Evolutionary conservation across 306 rosid genomes (phyloP).

Genomic region (Elaeagnus macrophylla): DNA sequence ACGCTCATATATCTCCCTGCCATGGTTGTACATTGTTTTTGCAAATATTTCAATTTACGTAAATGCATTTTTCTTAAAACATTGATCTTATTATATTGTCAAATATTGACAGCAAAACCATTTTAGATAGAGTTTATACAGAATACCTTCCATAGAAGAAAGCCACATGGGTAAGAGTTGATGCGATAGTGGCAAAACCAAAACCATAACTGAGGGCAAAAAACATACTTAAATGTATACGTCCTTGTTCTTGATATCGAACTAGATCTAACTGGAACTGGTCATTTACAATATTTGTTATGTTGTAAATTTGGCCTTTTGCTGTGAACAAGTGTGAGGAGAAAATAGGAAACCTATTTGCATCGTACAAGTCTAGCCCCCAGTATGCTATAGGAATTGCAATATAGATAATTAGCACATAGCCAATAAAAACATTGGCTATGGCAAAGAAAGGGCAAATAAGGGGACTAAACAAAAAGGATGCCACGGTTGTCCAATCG

Average conservation of each 20-base stretch:
- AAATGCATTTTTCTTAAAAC: too few relatives aligned
- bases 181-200: slow-evolving; percentile 66
- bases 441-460: slow-evolving; percentile 70
- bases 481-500: slow-evolving; percentile 61
- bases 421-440: slow-evolving; percentile 52
- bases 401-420: slow-evolving; percentile 30
- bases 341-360: slow-evolving; percentile 59
- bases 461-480: slow-evolving; percentile 72
- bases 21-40: not conserved
- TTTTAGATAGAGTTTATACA: not conserved
- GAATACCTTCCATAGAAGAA: slow-evolving; percentile 73
- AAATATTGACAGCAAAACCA: slow-evolving; percentile 3
- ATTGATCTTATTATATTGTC: too few relatives aligned
- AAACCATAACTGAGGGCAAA: slow-evolving; percentile 63
- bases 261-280: slow-evolving; percentile 43
- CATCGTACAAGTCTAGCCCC: slow-evolving; percentile 44
- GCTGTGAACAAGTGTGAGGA: slow-evolving; percentile 65
- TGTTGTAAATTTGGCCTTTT: slow-evolving; percentile 42
- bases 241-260: slow-evolving; percentile 45
- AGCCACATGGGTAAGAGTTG: slow-evolving; percentile 64
- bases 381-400: slow-evolving; percentile 53
- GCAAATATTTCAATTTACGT: not conserved
- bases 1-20: too few relatives aligned
- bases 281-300: slow-evolving; percentile 50
- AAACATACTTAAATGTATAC: slow-evolving; percentile 50